Conservation (phyloP, 83 land plant species). For the Isoetes engelmannii region DNA sequence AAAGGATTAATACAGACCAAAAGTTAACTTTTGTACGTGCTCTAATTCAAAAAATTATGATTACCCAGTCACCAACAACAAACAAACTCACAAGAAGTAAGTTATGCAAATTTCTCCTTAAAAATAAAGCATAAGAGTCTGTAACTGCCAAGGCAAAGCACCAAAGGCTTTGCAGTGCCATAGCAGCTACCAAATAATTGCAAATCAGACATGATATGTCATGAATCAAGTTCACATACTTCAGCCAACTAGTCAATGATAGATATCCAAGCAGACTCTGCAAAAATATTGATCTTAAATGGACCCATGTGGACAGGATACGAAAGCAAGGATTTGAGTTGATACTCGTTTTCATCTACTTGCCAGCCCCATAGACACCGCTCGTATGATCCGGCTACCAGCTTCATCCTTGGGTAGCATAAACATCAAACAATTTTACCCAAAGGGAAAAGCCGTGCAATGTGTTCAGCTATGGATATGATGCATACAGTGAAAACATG, state of each 20-base stretch:
- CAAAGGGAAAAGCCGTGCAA: too few species aligned
- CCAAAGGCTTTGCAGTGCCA: conserved; percentile 59
- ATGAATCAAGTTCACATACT: too few species aligned
- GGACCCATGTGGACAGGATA: conserved; percentile 75
- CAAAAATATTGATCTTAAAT: conserved; percentile 39
- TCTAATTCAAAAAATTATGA: background rate
- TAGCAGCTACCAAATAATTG: conserved; percentile 56
- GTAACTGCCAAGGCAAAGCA: conserved; percentile 49
- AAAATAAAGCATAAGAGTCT: conserved; percentile 52
- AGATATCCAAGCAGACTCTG: too few species aligned
- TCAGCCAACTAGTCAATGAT: too few species aligned
- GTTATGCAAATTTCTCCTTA: conserved; percentile 27
- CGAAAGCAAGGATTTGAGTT: conserved; percentile 51
- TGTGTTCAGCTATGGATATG: too few species aligned
- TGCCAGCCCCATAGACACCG: conserved; percentile 61
- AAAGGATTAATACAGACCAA: background rate
- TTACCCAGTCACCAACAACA: conserved; percentile 55
- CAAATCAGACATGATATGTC: background rate
- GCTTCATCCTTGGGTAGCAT: conserved; percentile 26
- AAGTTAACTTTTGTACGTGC: background rate
- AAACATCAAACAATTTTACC: too few species aligned
- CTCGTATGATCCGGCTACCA: conserved; percentile 86
- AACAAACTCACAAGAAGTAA: conserved; percentile 32
- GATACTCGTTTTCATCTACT: conserved; percentile 10
- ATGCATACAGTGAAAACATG: too few species aligned